Evolutionary conservation across 352 stramenopile species (phyloP).

Genomic region (Pythium coloratum): DNA sequence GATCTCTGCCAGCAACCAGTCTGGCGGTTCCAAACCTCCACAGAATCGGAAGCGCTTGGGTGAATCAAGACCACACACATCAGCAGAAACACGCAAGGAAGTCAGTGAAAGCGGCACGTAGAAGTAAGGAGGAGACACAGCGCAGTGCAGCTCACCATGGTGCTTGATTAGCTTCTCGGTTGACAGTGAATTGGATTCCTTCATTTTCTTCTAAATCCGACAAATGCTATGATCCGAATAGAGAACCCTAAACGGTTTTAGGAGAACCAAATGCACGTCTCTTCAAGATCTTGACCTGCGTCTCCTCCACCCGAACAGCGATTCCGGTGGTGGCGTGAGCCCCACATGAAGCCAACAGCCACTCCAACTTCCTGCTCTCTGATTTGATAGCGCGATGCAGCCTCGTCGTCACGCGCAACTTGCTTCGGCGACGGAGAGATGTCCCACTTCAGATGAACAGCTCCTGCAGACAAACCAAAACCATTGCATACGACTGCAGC

Average conservation of each 20-base stretch:
- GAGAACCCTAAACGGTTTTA: background rate
- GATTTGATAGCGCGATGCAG: too few species aligned
- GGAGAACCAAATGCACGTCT: background rate
- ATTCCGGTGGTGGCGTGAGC: too few species aligned
- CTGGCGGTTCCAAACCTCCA: conserved; percentile 57
- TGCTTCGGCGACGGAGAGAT: too few species aligned
- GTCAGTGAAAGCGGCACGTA: background rate
- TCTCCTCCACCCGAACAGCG: background rate
- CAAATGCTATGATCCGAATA: background rate
- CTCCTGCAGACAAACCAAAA: too few species aligned
- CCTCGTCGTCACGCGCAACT: too few species aligned
- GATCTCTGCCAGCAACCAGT: conserved; percentile 60
- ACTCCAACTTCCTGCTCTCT: too few species aligned
- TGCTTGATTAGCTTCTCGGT: too few species aligned
- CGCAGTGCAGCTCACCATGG: too few species aligned
- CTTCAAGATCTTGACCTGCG: background rate
- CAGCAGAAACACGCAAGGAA: background rate
- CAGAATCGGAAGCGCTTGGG: conserved; percentile 53
- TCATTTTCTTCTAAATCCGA: background rate
- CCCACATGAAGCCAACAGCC: too few species aligned
- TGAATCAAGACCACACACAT: background rate
- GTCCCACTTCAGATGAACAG: too few species aligned
- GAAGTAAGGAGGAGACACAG: background rate
- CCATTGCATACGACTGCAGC: too few species aligned
- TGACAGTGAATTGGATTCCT: too few species aligned